Base-by-base conservation (phyloP, 2,329 filamentous ascomycete species). In the Elsinoe batatas region DNA sequence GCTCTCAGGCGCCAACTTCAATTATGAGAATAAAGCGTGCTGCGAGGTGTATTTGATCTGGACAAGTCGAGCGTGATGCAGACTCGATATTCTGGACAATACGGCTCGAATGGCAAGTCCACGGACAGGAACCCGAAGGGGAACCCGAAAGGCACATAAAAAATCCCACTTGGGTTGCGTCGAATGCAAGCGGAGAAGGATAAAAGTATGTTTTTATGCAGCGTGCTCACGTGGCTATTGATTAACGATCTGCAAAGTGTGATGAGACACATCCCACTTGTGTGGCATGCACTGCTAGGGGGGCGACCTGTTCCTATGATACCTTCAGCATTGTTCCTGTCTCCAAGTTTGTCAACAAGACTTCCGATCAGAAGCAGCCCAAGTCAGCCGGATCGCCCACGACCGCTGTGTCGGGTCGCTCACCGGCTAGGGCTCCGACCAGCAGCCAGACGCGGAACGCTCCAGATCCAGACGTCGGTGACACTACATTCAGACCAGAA, bases 291-390 rank as follows among this genome's bases (percentile, higher is more conserved):
- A 49, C 44, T 8, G 33, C 44, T 8, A 49, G 44, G n/a, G 44
- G 44, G 10, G 33, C 44, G n/a, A 35, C 44, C 13, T 49, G 44
- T 30, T 49, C 44, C 11, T 49, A 35, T 4, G 36, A 49, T 15
- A 35, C 22, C 26, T 49, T 49, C 44, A 49, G 33, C 30, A 49
- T 49, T 11, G 44, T 49, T 10, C 44, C 32, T 15, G 44, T 49
- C 44, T 49, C 44, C 44, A 49, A 17, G 12, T 36, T 49, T 13
- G 44, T 49, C 22, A 49, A 49, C n/a, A 49, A 35, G 44, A 35
- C 26, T 13, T n/a, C 26, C 8, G 26, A 20, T 7, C 13, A 49
- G 26, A 35, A 49, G n/a, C 44, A 20, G 26, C 10, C 33, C 40
- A 12, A 22, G 12, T 22, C 40, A 35, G 12, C 44, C 15, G 20